Evolutionary conservation across 2,329 filamentous ascomycete genomes (phyloP), one percentile per base, ranked within the genome.

Genomic region (Curvularia hawaiiensis): DNA sequence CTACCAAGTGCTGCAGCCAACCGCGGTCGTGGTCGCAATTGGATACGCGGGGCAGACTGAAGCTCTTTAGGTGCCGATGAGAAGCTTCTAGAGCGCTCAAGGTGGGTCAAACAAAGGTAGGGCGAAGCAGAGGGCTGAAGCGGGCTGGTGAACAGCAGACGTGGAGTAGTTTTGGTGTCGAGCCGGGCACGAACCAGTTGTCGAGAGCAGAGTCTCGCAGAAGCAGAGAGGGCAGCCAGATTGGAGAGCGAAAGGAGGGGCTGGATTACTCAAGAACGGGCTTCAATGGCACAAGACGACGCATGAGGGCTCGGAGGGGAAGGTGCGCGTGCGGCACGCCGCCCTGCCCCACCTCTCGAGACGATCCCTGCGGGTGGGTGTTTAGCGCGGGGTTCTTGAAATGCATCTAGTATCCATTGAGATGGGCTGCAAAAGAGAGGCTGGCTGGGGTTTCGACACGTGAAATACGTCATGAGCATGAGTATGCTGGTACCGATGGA

Each of bases 161-260:
- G 55, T 45, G 60, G 52, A 57, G 63, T n/a, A 59, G 24, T 59
- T 40, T 49, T 59, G 30, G 58, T 65, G 58, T 60, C 62, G 64
- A 50, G 56, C 68, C 62, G 38, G 22, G 50, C 41, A 22, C 63
- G 66, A 52, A 70, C 59, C 57, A 64, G 63, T 51, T 66, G 63
- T 59, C 70, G 73, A 76, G 69, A 74, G 62, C 73, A 70, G 59
- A 63, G 72, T 71, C 73, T 75, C 72, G 71, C 64, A 40, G 66
- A 56, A 47, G 65, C 46, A 39, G 62, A 59, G 59, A 73, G 62
- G 58, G 65, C 58, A 61, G 73, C 73, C 73, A 76, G 73, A 45
- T 68, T 75, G 64, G 48, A 64, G 39, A n/a, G 50, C n/a, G 63
- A 55, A 50, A 50, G 7, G 51, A 54, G 54, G 53, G 60, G 49